phyloP scores from a whole-genome alignment of 345 rosid species.

The Bruguiera gymnorhiza region DNA sequence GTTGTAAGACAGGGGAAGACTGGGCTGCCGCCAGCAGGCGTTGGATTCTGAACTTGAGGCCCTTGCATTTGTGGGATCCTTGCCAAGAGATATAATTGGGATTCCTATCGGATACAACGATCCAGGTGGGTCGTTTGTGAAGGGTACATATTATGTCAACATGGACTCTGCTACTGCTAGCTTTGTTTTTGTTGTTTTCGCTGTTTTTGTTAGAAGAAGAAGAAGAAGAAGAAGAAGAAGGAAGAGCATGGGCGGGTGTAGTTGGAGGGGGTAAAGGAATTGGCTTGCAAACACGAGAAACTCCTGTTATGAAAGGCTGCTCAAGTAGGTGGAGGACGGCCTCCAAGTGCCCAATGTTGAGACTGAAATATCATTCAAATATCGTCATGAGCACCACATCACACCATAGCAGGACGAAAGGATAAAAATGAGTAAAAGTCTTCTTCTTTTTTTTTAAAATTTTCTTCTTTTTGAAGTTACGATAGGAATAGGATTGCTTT shows the following conservation, averaged over 20 bases:
- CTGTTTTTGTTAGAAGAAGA: not conserved
- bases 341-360: conserved; percentile 78
- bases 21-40: conserved; percentile 49
- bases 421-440: no score
- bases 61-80: conserved; percentile 33
- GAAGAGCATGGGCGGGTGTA: no score
- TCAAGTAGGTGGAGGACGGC: conserved; percentile 59
- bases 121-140: conserved; percentile 65
- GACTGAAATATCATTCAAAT: conserved; percentile 30
- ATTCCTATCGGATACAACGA: conserved; percentile 81
- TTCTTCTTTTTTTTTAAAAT: no score
- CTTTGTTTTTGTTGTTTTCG: not conserved
- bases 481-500: no score
- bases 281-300: conserved; percentile 81
- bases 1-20: conserved; percentile 40
- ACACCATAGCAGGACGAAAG: no score
- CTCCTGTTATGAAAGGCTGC: conserved; percentile 55
- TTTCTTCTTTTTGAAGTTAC: no score
- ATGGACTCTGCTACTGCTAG: conserved; percentile 32
- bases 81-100: conserved; percentile 64
- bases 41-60: conserved; percentile 51
- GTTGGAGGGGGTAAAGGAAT: conserved; percentile 29
- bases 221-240: not conserved
- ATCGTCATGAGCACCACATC: no score
- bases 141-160: conserved; percentile 72